These are phyloP conservation scores for Leccinum uliginosum DNA, from an alignment of 768 basidiomycete species.

Conservation along the genomic window DNA sequence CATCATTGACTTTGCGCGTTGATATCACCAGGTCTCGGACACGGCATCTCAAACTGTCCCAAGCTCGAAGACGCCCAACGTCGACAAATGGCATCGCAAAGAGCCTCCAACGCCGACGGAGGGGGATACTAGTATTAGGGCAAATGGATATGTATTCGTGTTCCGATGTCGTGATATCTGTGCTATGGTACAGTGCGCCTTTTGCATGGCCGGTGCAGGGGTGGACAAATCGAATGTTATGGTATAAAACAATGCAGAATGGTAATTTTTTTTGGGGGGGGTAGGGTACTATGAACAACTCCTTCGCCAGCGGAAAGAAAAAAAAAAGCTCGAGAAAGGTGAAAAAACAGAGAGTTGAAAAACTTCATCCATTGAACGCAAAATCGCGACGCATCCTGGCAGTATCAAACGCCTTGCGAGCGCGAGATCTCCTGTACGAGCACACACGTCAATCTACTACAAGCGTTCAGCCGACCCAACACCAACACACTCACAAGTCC, in stretches of 20 bases:
- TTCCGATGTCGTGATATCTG: conserved; percentile 1
- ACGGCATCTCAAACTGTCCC: conserved; percentile 91
- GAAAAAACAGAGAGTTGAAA: background rate
- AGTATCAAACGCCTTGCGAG: conserved; percentile 18
- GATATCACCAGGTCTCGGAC: conserved; percentile 79
- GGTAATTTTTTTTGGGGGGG: background rate
- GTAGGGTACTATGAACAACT: conserved; percentile 5
- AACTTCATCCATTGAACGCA: conserved; percentile 24
- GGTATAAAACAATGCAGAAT: conserved; percentile 6
- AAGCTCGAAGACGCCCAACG: conserved; percentile 93
- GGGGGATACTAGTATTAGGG: conserved; percentile 27
- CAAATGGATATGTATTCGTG: background rate
- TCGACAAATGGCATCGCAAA: conserved; percentile 84
- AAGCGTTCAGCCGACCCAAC: background rate
- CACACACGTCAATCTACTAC: background rate
- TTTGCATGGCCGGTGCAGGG: background rate
- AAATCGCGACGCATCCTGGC: conserved; percentile 30
- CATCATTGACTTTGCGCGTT: background rate
- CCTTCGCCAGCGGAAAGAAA: background rate
- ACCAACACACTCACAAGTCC: conserved; percentile 12
- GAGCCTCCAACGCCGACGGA: conserved; percentile 62
- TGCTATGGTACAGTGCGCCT: conserved; percentile 9
- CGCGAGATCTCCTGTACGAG: background rate
- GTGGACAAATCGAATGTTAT: background rate
- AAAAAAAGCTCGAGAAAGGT: background rate